Evolutionary conservation across 2,329 filamentous ascomycete species (phyloP), one percentile per base, ranked within the genome.

Genomic region (Arachnopeziza araneosa): DNA sequence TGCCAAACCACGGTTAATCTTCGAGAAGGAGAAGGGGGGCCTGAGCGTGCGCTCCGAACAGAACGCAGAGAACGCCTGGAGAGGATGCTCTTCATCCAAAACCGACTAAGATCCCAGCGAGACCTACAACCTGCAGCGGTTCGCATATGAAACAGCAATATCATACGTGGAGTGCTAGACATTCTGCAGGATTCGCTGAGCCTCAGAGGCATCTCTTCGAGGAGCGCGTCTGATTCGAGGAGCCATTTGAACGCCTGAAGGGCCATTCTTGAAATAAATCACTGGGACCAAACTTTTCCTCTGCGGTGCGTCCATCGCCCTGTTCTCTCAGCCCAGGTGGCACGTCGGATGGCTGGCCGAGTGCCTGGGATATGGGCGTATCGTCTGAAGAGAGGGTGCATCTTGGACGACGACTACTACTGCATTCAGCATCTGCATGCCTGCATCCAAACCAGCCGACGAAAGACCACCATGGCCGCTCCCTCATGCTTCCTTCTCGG

Each of bases 81-180:
- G 26, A 30, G 26, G 26, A 30, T 30, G 36, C 17, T 44, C 36
- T 19, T 19, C 10, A 17, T 44, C 36, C 36, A 14, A 44, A 44
- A 44, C 36, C 17, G 36, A 17, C 17, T 12, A n/a, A 19, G 12
- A 44, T 44, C 36, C 36, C 36, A 44, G 36, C 36, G 36, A n/a
- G 22, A 23, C 52, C 30, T 36, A 56, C 52, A 30, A 49, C 23
- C 56, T 49, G 55, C 24, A 54, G 52, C 57, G 50, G 56, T 53
- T 56, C 32, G 52, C 56, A 64, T 64, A 57, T 64, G 63, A 67
- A 65, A 67, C 63, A 48, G 36, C 24, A 56, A 57, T 51, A 36
- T 59, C 56, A 59, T 36, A 62, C 61, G 57, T 59, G 52, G 19
- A 48, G 57, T 64, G 62, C 62, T 53, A 57, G 61, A 63, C 50